A percentile compares a stretch with the other conserved stretches of the same genome.
These are phyloP conservation scores for Lactarius vividus DNA, from an alignment of 768 basidiomycete species.

Conservation along the genomic window DNA sequence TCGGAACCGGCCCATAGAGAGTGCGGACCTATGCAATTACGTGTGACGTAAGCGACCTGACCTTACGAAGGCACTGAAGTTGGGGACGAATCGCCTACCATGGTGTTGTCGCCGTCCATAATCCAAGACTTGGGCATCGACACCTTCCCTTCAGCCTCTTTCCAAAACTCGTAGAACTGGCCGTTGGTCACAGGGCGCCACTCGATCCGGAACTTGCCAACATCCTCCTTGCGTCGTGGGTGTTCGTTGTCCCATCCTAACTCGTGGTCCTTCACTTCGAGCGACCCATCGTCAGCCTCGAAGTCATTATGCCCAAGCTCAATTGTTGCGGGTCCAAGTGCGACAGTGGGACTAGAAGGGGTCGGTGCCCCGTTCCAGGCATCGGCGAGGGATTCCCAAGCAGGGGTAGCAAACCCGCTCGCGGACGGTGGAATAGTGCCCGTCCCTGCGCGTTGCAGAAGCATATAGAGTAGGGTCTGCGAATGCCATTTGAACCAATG, in stretches of 20 bases:
- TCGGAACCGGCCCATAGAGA: slow-evolving; percentile 77
- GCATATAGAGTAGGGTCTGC: slow-evolving; percentile 90
- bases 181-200: slow-evolving; percentile 88
- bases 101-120: slow-evolving; percentile 45
- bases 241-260: slow-evolving; percentile 97
- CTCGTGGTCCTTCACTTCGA: slow-evolving; percentile 49
- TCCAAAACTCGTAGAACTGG: slow-evolving; percentile 73
- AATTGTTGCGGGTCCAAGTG: slow-evolving; percentile 57
- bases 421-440: slow-evolving; percentile 78
- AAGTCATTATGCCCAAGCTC: slow-evolving; percentile 79
- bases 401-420: slow-evolving; percentile 68
- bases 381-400: slow-evolving; percentile 57
- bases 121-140: slow-evolving; percentile 76
- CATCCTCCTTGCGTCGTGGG: slow-evolving; percentile 57
- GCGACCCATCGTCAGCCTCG: slow-evolving; percentile 60
- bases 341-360: slow-evolving; percentile 45
- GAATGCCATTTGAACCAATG: neutral
- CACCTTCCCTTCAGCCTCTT: slow-evolving; percentile 44
- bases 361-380: slow-evolving; percentile 48
- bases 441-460: slow-evolving; percentile 74
- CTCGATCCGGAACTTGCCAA: slow-evolving; percentile 71
- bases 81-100: slow-evolving; percentile 39
- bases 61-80: too few species aligned
- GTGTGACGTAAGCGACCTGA: neutral
- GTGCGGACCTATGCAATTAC: slow-evolving; percentile 61